Base-by-base conservation (phyloP, 1,284 basidiomycete species). In the Ustilago esculenta region DNA sequence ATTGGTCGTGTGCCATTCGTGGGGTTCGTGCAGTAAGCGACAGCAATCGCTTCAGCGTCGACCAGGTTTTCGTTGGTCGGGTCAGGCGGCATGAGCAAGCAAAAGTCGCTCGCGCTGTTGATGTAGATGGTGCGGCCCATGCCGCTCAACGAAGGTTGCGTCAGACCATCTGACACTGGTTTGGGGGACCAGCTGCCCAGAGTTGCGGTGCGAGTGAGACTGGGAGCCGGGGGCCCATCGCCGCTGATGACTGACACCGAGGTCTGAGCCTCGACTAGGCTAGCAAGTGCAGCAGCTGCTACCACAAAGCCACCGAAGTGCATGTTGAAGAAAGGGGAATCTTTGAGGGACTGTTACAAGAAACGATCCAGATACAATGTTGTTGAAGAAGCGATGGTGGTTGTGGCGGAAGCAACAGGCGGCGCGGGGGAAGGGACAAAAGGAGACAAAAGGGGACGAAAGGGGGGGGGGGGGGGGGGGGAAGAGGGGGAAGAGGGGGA, bases 31-130 rank as follows among this genome's bases (percentile, higher is more conserved):
- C 77, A 80, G 66, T 80, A 80, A 10, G 75, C 57, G 11, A 79
- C 77, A 1, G 77, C 77, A 25, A 61, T 37, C 5, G 77, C 75
- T 43, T 79, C 77, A 12, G 77, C 77, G 17, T 77, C 76, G 2
- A 80, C 77, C 21, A 80, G 33, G 44, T 79, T 77, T 51, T 79
- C 30, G 32, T 41, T 73, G 41, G 56, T 64, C 47, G 77, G 75
- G 32, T 80, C 65, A 12, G 77, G 77, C 2, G 77, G 77, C 72
- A 76, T 75, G 23, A 78, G 55, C 24, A 78, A 45, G 52, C 77
- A 79, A 29, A 76, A 76, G 52, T 76, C 74, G 36, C 48, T 69
- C 20, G 72, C 72, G 5, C 58, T 66, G 54, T 73, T 70, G 54
- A 73, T 73, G 50, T 66, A 61, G 54, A 70, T 46, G 15, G 54